phyloP scores from a whole-genome alignment of 2,329 filamentous ascomycete genomes.

The Phyllosticta citribraziliensis region DNA sequence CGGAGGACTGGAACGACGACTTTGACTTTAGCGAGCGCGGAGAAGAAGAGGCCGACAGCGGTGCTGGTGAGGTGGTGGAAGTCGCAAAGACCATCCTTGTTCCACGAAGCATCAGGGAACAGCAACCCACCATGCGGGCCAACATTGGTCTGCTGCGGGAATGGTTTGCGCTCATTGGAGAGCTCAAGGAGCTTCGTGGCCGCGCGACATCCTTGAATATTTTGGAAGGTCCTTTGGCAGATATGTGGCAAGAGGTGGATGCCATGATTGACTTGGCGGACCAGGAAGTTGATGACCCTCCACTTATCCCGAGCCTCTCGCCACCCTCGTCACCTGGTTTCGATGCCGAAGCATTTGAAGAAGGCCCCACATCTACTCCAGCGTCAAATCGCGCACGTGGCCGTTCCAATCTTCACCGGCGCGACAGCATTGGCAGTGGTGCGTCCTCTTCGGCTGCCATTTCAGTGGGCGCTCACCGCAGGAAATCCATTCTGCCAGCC shows the following conservation, averaged over 20 bases:
- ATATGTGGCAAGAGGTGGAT: slow-evolving; percentile 71
- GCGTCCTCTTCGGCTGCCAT: slow-evolving; percentile 1
- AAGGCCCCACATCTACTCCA: slow-evolving; percentile 18
- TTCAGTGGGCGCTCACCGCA: slow-evolving; percentile 9
- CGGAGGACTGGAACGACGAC: slow-evolving; percentile 84
- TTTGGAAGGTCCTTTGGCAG: slow-evolving; percentile 47
- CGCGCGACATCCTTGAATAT: slow-evolving; percentile 61
- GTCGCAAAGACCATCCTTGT: slow-evolving; percentile 50
- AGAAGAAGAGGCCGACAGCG: slow-evolving; percentile 24
- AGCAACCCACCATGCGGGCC: slow-evolving; percentile 70
- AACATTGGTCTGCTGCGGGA: slow-evolving; percentile 79
- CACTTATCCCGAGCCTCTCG: slow-evolving; percentile 40
- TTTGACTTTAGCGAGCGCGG: slow-evolving; percentile 57
- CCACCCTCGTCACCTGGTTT: slow-evolving; percentile 48
- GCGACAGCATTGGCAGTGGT: slow-evolving; percentile 1
- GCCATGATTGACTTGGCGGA: slow-evolving; percentile 79
- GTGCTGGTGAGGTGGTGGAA: neutral
- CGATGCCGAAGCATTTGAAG: slow-evolving; percentile 50
- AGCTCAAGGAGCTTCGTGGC: slow-evolving; percentile 66
- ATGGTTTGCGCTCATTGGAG: slow-evolving; percentile 70
- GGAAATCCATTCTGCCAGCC: slow-evolving; percentile 27
- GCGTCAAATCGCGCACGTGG: neutral
- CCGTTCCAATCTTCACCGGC: neutral
- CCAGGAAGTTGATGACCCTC: slow-evolving; percentile 52
- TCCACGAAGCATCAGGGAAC: slow-evolving; percentile 68